phyloP scores from a whole-genome alignment of 2,329 filamentous ascomycete genomes.

The Sphaerulina populicola region DNA sequence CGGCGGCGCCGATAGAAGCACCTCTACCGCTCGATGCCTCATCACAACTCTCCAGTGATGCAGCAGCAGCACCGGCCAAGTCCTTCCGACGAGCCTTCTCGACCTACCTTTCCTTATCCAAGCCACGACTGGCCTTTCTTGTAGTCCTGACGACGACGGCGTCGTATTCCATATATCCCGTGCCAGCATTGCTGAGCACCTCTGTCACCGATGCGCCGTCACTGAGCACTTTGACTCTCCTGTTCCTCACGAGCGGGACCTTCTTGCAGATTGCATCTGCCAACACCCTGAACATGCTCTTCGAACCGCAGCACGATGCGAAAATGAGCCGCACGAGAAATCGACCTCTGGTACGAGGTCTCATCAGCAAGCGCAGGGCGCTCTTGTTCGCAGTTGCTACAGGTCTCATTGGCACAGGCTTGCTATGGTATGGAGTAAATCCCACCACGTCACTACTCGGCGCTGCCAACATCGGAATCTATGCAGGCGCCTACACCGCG shows the following conservation, averaged over 20 bases:
- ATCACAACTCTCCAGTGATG: slow-evolving; percentile 50
- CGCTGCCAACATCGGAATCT: slow-evolving; percentile 74
- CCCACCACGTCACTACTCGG: slow-evolving; percentile 84
- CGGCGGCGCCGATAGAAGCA: slow-evolving; percentile 14
- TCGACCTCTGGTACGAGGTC: slow-evolving; percentile 71
- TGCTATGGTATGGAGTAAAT: slow-evolving; percentile 84
- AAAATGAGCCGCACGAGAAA: slow-evolving; percentile 92
- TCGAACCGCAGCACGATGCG: slow-evolving; percentile 82
- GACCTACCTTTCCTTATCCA: slow-evolving; percentile 83
- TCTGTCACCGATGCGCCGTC: slow-evolving; percentile 62
- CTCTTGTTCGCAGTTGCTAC: slow-evolving; percentile 69
- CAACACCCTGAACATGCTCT: slow-evolving; percentile 94
- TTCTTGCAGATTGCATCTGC: slow-evolving; percentile 82
- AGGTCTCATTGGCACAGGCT: slow-evolving; percentile 59
- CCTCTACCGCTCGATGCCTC: slow-evolving; percentile 53
- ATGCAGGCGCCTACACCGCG: slow-evolving; percentile 87
- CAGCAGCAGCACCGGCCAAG: slow-evolving; percentile 48
- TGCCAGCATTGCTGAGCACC: slow-evolving; percentile 72
- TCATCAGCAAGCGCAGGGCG: slow-evolving; percentile 65
- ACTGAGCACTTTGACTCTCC: slow-evolving; percentile 78
- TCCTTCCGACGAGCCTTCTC: slow-evolving; percentile 61
- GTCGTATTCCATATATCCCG: slow-evolving; percentile 85
- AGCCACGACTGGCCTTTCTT: slow-evolving; percentile 84
- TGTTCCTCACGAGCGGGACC: slow-evolving; percentile 81
- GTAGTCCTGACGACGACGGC: slow-evolving; percentile 86